These are phyloP conservation scores for Combretum micranthum DNA, from an alignment of 345 rosid species.

Conservation along the genomic window DNA sequence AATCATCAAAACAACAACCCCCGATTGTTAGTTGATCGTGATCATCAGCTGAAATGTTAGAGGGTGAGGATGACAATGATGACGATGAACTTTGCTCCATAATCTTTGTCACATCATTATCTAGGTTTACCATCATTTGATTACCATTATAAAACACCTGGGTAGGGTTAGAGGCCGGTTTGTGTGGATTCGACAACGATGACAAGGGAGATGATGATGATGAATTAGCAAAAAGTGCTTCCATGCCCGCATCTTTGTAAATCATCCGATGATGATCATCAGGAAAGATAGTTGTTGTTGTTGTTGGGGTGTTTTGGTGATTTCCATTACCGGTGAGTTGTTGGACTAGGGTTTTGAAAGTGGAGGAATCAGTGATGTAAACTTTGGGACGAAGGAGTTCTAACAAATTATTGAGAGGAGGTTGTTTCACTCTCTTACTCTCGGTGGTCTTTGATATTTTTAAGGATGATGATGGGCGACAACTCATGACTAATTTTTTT, in stretches of 20 bases:
- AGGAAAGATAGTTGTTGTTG: not conserved
- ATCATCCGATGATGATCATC: not conserved
- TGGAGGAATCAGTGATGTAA: conserved; percentile 19
- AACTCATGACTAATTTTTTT: not conserved
- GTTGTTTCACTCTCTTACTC: conserved; percentile 6
- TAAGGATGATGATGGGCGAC: conserved; percentile 1
- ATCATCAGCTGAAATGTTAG: too few species aligned
- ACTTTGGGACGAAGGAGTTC: conserved; percentile 26
- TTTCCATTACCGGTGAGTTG: conserved; percentile 27
- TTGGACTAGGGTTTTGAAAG: conserved; percentile 33
- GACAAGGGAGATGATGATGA: too few species aligned
- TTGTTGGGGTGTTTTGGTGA: not conserved
- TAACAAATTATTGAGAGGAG: conserved; percentile 13
- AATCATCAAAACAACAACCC: too few species aligned
- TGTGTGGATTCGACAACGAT: too few species aligned
- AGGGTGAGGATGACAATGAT: too few species aligned
- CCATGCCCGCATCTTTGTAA: not conserved
- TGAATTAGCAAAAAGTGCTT: not conserved
- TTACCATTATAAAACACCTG: too few species aligned
- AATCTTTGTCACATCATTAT: too few species aligned
- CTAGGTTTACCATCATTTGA: too few species aligned
- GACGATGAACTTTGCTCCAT: too few species aligned
- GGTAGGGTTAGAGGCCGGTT: too few species aligned
- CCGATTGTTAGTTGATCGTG: too few species aligned
- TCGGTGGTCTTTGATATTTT: conserved; percentile 9